Base-by-base conservation (phyloP, 106 monocot genomes). In the Hemerocallis citrina region DNA sequence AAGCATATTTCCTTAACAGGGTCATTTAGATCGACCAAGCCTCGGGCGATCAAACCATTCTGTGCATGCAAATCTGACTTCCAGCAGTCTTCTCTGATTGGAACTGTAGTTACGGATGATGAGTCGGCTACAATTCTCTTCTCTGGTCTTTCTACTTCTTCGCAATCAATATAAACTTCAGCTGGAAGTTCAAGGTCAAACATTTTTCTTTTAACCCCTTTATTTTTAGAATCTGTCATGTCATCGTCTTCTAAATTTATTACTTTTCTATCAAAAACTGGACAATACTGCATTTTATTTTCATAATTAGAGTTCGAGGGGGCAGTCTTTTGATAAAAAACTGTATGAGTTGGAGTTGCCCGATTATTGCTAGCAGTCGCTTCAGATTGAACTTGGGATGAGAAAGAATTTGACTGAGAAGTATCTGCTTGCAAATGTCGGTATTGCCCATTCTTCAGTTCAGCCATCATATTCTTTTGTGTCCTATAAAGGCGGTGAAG, bases 401-500 rank as follows among this genome's bases (percentile, higher is more conserved):
- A 45, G 40, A 32, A 71, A 34, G 66, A 46, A 30, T 59, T 54
- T 70, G 74, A 39, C 2, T 48, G 58, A 32, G 62, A 75, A 34
- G 49, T 33, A 7, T 71, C 67, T 20, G 35, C 16, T 17, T 13
- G 41, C 48, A 55, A 11, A 49, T 43, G 67, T 44, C 42, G 48
- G 43, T 61, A 23, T 13, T 24, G 55, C 34, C 52, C 78, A 57
- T 47, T 62, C 23, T 74, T 66, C 34, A 74, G 47, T 36, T 74
- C 67, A 66, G 70, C 62, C 83, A 83, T 83, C 67, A 83, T 59
- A 22, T 74, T 70, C 58, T 71, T 83, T 23, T 83, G 78, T 67
- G 33, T 75, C 36, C 41, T 66, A 67, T 83, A 83, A 23, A 78
- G 74, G 14, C 78, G 78, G 58, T 83, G 83, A 24, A 83, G 78